These are phyloP conservation scores for Immersiporthe knoxdaviesiana DNA, from an alignment of 2,329 filamentous ascomycete genomes.

Conservation along the genomic window DNA sequence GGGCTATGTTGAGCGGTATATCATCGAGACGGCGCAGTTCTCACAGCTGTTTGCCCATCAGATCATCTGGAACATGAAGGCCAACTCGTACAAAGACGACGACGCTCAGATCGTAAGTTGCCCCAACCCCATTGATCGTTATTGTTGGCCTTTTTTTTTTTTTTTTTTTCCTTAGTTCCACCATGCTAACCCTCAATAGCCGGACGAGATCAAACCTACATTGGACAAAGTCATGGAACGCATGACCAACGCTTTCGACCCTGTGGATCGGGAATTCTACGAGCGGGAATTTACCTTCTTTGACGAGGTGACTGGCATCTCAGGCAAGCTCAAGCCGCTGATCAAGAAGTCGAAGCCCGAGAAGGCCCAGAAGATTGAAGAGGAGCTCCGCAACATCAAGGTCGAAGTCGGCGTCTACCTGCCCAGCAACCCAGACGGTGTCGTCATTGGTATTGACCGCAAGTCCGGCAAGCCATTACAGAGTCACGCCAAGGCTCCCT, in stretches of 20 bases:
- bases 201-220: slow-evolving; percentile 90
- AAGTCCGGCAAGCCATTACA: slow-evolving; percentile 97
- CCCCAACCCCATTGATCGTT: neutral
- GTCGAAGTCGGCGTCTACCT: slow-evolving; percentile 97
- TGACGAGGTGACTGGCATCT: slow-evolving; percentile 92
- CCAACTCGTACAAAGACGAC: slow-evolving; percentile 97
- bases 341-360: slow-evolving; percentile 92
- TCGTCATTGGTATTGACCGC: slow-evolving; percentile 96
- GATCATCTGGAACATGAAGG: slow-evolving; percentile 99
- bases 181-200: slow-evolving; percentile 49
- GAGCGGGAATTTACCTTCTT: slow-evolving; percentile 98
- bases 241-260: slow-evolving; percentile 80
- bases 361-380: slow-evolving; percentile 99
- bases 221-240: slow-evolving; percentile 87
- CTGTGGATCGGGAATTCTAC: slow-evolving; percentile 81
- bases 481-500: slow-evolving; percentile 97
- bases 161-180: no score
- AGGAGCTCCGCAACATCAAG: slow-evolving; percentile 95
- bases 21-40: slow-evolving; percentile 93
- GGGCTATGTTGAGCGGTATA: slow-evolving; percentile 95
- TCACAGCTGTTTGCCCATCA: slow-evolving; percentile 99
- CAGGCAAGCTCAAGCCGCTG: slow-evolving; percentile 90
- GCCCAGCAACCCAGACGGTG: slow-evolving; percentile 93
- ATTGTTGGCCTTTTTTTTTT: neutral
- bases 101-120: slow-evolving; percentile 73